phyloP scores from a whole-genome alignment of 768 basidiomycete genomes.

The Suillus alpinus region DNA sequence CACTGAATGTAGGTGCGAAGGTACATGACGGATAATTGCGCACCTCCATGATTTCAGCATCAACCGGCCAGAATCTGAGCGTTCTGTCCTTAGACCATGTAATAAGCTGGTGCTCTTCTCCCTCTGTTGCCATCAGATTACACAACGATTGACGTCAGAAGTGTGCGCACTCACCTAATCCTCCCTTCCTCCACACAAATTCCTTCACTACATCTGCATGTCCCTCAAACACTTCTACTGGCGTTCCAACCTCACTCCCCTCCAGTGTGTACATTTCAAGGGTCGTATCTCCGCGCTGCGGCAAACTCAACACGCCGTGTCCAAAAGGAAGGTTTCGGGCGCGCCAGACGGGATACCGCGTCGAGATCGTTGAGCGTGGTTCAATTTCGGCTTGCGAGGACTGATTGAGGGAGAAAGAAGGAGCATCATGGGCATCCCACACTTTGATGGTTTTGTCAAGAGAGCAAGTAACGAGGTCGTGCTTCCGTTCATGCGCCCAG shows the following conservation, averaged over 20 bases:
- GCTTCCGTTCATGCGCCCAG: conserved; percentile 76
- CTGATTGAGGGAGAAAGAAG: conserved; percentile 12
- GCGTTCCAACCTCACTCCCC: conserved; percentile 24
- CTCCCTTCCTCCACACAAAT: conserved; percentile 89
- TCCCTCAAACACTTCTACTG: conserved; percentile 79
- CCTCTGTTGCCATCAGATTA: conserved; percentile 30
- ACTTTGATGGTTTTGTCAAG: conserved; percentile 92
- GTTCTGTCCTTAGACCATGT: conserved; percentile 92
- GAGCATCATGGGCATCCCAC: conserved; percentile 48
- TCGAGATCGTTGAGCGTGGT: conserved; percentile 57
- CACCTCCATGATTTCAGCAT: conserved; percentile 67
- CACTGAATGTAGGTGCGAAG: conserved; percentile 8
- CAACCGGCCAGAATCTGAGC: conserved; percentile 87
- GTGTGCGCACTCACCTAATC: conserved; percentile 39
- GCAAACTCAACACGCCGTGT: conserved; percentile 78
- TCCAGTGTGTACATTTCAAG: conserved; percentile 75
- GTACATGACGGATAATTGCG: conserved; percentile 9
- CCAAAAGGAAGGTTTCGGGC: conserved; percentile 93
- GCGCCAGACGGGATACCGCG: conserved; percentile 91
- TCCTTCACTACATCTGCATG: conserved; percentile 95
- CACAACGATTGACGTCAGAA: not conserved
- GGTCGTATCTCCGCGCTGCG: conserved; percentile 81
- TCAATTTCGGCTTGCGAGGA: conserved; percentile 19
- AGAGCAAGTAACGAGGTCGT: conserved; percentile 91
- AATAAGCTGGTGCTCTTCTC: conserved; percentile 58